These are phyloP conservation scores for Rhodomyrtus psidioides DNA, from an alignment of 441 rosid species.

Conservation along the genomic window DNA sequence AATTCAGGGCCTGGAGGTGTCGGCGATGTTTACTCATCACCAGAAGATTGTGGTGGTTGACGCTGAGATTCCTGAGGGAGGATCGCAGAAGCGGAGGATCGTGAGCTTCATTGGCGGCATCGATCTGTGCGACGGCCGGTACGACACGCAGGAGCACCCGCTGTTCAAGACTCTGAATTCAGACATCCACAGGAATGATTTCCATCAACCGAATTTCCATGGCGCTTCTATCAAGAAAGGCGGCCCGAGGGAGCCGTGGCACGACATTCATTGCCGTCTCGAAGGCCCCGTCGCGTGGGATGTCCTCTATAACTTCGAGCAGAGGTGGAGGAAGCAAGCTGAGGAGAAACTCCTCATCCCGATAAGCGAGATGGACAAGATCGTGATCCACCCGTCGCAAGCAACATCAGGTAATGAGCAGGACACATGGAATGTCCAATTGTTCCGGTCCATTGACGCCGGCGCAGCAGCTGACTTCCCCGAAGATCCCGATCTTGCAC, in stretches of 20 bases:
- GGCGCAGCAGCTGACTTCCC: slow-evolving; percentile 35
- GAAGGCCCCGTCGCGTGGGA: slow-evolving; percentile 74
- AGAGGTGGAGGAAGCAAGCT: slow-evolving; percentile 56
- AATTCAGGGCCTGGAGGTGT: slow-evolving; percentile 24
- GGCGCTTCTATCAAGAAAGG: slow-evolving; percentile 49
- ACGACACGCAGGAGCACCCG: slow-evolving; percentile 42
- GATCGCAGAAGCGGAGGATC: slow-evolving; percentile 21
- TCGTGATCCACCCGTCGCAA: background rate
- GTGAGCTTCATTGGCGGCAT: slow-evolving; percentile 61
- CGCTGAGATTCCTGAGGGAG: slow-evolving; percentile 10
- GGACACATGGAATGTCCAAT: slow-evolving; percentile 52
- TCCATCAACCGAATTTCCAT: slow-evolving; percentile 52
- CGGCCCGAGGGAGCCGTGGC: slow-evolving; percentile 75
- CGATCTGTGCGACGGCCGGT: slow-evolving; percentile 63
- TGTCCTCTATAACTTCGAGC: slow-evolving; percentile 51
- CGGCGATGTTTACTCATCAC: slow-evolving; percentile 51
- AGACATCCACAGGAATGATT: slow-evolving; percentile 29
- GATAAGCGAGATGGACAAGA: background rate
- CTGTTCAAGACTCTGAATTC: slow-evolving; percentile 32
- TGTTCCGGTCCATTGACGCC: slow-evolving; percentile 55
- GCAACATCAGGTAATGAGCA: background rate
- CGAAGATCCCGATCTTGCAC: slow-evolving; percentile 11
- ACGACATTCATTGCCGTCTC: slow-evolving; percentile 51
- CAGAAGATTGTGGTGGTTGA: slow-evolving; percentile 53
- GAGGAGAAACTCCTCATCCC: slow-evolving; percentile 3